A percentile compares a stretch with the other conserved stretches of the same genome.
Conservation (phyloP, 306 rosid species). For the Cucurbita maxima region DNA sequence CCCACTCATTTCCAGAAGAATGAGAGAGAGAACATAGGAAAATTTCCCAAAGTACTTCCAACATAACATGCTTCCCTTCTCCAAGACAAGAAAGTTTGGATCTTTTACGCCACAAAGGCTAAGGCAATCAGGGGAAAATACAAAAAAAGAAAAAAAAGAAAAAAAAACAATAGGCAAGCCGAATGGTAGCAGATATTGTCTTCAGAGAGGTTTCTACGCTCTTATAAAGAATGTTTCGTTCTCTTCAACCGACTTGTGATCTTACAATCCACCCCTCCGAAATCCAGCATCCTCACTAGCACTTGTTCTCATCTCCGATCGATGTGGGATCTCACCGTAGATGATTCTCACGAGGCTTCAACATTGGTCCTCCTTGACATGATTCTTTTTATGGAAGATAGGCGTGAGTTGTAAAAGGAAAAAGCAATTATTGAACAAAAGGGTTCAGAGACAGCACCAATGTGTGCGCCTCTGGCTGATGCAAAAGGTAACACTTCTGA, state of each 20-base stretch:
- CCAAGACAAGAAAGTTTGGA: background rate
- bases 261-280: too few relatives aligned
- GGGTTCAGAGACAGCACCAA: background rate
- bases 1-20: background rate
- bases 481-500: background rate
- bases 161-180: too few relatives aligned
- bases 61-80: background rate
- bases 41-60: background rate
- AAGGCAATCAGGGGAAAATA: background rate
- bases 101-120: background rate
- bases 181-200: too few relatives aligned
- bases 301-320: too few relatives aligned
- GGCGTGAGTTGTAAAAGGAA: slow-evolving; percentile 24
- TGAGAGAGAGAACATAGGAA: background rate
- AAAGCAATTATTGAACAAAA: background rate
- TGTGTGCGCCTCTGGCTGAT: background rate
- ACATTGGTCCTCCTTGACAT: background rate
- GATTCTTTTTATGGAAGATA: slow-evolving; percentile 3
- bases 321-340: too few relatives aligned
- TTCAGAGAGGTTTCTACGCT: too few relatives aligned
- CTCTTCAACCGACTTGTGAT: too few relatives aligned
- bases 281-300: too few relatives aligned
- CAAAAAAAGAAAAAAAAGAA: too few relatives aligned
- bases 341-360: background rate
- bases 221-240: too few relatives aligned